These are phyloP conservation scores for Crithidia mellificae DNA, from an alignment of 208 protist species.

Conservation along the genomic window DNA sequence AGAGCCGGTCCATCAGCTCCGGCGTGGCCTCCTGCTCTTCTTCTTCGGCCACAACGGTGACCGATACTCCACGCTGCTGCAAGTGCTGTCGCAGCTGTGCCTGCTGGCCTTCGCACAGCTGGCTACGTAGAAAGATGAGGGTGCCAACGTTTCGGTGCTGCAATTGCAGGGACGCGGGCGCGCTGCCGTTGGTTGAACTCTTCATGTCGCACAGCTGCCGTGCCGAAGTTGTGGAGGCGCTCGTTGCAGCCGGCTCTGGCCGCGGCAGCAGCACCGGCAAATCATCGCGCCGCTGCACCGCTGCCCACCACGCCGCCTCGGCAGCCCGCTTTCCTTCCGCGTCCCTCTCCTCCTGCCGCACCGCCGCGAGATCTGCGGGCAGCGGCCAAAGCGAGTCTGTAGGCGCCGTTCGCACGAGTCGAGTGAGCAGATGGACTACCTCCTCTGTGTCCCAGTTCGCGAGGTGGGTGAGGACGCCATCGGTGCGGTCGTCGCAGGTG, in stretches of 20 bases:
- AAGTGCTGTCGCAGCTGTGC: constrained; percentile 19
- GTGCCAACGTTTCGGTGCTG: constrained; percentile 29
- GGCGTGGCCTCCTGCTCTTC: constrained; percentile 32
- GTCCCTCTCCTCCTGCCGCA: constrained; percentile 11
- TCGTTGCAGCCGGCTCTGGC: no score
- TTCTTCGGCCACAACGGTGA: constrained; percentile 13
- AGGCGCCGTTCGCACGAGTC: neutral
- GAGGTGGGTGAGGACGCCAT: constrained; percentile 27
- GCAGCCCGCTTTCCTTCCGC: constrained; percentile 18
- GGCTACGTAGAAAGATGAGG: constrained; percentile 27
- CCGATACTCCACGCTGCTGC: constrained; percentile 14
- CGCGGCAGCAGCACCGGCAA: constrained; percentile 7
- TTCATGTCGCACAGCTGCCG: no score
- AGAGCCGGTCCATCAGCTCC: constrained; percentile 33
- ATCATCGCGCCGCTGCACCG: constrained; percentile 14
- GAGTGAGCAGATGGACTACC: constrained; percentile 4
- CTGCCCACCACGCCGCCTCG: constrained; percentile 20
- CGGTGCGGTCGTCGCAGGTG: constrained; percentile 21
- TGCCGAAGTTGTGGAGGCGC: no score
- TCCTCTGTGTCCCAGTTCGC: constrained; percentile 28
- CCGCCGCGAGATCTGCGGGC: constrained; percentile 8
- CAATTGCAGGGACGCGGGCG: constrained; percentile 10
- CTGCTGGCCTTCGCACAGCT: constrained; percentile 8
- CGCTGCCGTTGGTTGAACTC: neutral
- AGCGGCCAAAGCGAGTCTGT: neutral